These are phyloP conservation scores for Colletotrichum sp. DNA, from an alignment of 2,329 filamentous ascomycete species.

Conservation along the genomic window DNA sequence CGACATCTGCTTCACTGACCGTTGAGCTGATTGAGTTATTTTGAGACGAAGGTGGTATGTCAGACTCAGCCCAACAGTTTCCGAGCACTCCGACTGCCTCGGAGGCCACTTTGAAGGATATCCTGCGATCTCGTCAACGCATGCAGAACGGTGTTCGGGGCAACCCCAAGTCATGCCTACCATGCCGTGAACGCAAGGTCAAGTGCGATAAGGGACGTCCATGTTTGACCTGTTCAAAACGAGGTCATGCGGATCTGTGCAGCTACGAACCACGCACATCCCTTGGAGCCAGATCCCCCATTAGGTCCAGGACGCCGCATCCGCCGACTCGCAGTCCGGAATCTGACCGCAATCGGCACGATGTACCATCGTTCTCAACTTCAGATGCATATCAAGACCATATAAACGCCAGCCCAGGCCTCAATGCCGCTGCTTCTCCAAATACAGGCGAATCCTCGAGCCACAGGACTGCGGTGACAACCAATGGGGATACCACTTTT, in stretches of 20 bases:
- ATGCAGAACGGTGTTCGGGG: neutral
- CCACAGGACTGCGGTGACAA: neutral
- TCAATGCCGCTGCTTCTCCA: neutral
- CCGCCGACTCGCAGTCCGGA: neutral
- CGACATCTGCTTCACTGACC: neutral
- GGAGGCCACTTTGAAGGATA: neutral
- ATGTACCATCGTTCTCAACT: fast-evolving
- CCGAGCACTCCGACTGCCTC: neutral
- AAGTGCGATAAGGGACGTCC: neutral
- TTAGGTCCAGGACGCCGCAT: neutral
- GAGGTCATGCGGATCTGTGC: neutral
- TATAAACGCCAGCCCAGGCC: neutral
- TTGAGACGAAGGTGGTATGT: neutral
- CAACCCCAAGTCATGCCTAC: neutral
- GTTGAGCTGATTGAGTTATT: neutral
- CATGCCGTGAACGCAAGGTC: neutral
- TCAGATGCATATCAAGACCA: neutral
- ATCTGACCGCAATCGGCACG: neutral
- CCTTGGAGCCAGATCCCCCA: neutral
- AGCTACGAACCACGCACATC: neutral
- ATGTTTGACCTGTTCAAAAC: neutral
- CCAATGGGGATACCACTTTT: neutral
- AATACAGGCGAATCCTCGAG: neutral
- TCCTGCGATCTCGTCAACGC: neutral
- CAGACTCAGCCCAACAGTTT: neutral